phyloP scores from a whole-genome alignment of 2,329 filamentous ascomycete genomes.

The Penicillium sp. region DNA sequence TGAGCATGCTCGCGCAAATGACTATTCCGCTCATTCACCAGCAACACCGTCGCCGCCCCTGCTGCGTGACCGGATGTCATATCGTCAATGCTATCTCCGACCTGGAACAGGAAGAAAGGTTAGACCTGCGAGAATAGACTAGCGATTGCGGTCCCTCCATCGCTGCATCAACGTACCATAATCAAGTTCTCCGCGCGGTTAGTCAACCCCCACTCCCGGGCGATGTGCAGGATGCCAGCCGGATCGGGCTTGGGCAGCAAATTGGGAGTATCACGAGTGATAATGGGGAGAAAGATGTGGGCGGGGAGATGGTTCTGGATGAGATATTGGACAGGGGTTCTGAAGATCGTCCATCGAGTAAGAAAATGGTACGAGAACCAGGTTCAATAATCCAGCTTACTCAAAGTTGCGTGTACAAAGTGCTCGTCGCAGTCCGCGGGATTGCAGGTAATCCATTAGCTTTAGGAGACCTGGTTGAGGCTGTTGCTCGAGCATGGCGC shows the following conservation, averaged over 20 bases:
- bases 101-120: conserved; percentile 31
- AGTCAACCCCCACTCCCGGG: conserved; percentile 68
- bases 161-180: conserved; percentile 30
- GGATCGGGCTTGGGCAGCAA: conserved; percentile 77
- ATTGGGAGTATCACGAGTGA: conserved; percentile 76
- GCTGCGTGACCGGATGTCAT: conserved; percentile 83
- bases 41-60: conserved; percentile 85
- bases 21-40: conserved; percentile 79
- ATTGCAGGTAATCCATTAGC: conserved; percentile 81
- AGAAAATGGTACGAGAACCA: neutral
- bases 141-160: neutral
- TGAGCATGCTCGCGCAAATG: conserved; percentile 70
- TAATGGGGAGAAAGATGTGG: conserved; percentile 71
- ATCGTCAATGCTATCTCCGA: conserved; percentile 83
- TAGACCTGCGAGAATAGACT: neutral
- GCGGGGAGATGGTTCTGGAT: conserved; percentile 70
- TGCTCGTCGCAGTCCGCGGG: conserved; percentile 67
- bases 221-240: conserved; percentile 84
- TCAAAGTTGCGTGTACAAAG: conserved; percentile 97
- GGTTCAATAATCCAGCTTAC: conserved; percentile 35
- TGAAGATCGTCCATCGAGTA: conserved; percentile 11
- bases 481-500: conserved; percentile 75
- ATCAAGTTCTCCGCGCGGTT: conserved; percentile 46
- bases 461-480: conserved; percentile 76
- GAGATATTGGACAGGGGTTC: conserved; percentile 46